Evolutionary conservation across 2,329 filamentous ascomycete genomes (phyloP).

Genomic region (Penicillium sp.): DNA sequence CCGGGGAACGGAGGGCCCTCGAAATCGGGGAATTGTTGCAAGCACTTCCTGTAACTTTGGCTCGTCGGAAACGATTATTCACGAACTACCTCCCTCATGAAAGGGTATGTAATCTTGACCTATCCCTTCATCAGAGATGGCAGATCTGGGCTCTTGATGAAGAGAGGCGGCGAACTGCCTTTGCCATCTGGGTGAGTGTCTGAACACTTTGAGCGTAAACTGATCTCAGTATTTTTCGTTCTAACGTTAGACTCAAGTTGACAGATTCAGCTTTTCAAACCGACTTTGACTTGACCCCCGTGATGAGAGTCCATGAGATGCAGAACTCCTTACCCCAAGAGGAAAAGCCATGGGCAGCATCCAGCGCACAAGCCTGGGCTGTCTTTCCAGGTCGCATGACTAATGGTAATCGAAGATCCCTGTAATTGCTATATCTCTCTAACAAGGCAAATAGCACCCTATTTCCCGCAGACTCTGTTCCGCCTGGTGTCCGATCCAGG

Average conservation of each 20-base stretch:
- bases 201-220: neutral
- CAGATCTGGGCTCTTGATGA: neutral
- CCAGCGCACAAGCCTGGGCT: neutral
- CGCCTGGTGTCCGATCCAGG: neutral
- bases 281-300: neutral
- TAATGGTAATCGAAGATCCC: too few relatives aligned
- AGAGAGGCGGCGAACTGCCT: neutral
- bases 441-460: neutral
- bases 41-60: neutral
- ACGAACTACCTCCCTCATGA: neutral
- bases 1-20: neutral
- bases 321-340: neutral
- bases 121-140: neutral
- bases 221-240: neutral
- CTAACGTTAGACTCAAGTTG: neutral
- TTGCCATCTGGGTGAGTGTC: neutral
- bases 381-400: neutral
- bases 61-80: neutral
- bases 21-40: neutral
- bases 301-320: neutral
- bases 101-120: neutral
- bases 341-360: neutral
- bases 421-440: neutral
- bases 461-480: neutral
- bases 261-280: neutral